Evolutionary conservation across 441 rosid genomes (phyloP), one percentile per base, ranked within the genome.

Genomic region (Sinapis alba): DNA sequence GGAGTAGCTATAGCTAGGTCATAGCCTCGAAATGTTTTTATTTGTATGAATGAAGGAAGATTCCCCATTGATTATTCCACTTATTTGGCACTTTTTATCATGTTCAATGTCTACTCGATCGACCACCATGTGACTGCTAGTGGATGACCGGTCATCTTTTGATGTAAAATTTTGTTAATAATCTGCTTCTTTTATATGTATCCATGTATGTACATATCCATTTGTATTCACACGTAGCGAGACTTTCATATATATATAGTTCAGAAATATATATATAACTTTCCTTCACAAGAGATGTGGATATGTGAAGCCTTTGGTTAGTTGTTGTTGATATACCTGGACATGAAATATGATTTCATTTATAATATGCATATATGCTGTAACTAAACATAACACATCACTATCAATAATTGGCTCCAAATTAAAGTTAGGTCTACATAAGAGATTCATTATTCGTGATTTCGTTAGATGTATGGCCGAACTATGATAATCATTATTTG

Each of bases 91-190:
- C 74, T 75, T 68, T 75, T 62, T 34, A 75, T 68, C 74, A 75
- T 75, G 64, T 75, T 67, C 74, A 75, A 26, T 75, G 74, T 75
- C 69, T 61, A 75, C 21, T 68, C 51, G 69, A 68, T 61, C 51
- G 69, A 68, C 54, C 54, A 24, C 73, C 78, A 75, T 75, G 64
- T 75, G 79, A 20, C 74, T 61, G 0, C 74, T 27, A 75, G 74
- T 75, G 79, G 69, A 61, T 75, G 69, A 50, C 73, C 69, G 56
- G 56, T 50, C 56, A 75, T 62, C 73, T 75, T 60, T 51, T 53
- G 63, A 50, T 9, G 34, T 61, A 8, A 23, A 18, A 5, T 61
- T 68, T 75, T 53, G 24, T 61, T 16, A 36, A 32, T 36, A 61
- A 26, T 69, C 18, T 51, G 27, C 12, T 6, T 36, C 27, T 57